Conservation (phyloP, 805 yeast species). For the Yamadazyma insecticola region DNA sequence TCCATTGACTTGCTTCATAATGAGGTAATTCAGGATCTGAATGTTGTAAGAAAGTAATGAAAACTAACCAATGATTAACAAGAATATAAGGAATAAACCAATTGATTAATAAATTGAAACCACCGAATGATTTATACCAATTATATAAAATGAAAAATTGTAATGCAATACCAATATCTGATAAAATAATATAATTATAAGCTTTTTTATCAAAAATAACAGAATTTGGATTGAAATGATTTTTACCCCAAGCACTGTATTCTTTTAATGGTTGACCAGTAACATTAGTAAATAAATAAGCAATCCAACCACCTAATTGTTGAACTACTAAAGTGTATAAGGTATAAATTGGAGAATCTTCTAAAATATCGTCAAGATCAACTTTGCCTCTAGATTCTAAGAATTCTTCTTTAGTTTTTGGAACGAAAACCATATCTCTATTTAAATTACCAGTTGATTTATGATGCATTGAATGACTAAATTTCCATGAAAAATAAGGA, state of each 20-base stretch:
- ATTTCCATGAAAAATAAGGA: conserved; percentile 87
- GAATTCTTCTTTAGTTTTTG: conserved; percentile 60
- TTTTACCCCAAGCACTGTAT: conserved; percentile 41
- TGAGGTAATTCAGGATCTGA: conserved; percentile 78
- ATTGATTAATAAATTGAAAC: conserved; percentile 56
- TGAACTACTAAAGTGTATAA: conserved; percentile 54
- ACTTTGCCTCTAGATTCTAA: conserved; percentile 29
- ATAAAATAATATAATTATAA: conserved; percentile 63
- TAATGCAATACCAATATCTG: conserved; percentile 66
- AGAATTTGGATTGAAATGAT: conserved; percentile 70
- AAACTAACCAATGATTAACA: conserved; percentile 88
- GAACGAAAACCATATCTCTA: conserved; percentile 84
- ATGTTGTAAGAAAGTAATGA: conserved; percentile 82
- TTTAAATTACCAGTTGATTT: conserved; percentile 82
- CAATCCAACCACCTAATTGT: conserved; percentile 76
- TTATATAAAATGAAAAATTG: conserved; percentile 51
- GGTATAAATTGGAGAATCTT: conserved; percentile 71
- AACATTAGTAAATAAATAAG: conserved; percentile 54
- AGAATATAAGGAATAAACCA: conserved; percentile 75
- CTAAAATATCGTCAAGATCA: conserved; percentile 52
- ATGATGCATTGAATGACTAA: conserved; percentile 82
- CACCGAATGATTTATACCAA: conserved; percentile 61
- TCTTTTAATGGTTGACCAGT: conserved; percentile 66
- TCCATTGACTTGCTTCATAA: conserved; percentile 73
- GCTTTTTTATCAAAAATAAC: conserved; percentile 73